Percentiles rank a stretch among this genome's conserved stretches.
phyloP scores from a whole-genome alignment of 2,329 filamentous ascomycete species.

The Tolypocladium paradoxum region DNA sequence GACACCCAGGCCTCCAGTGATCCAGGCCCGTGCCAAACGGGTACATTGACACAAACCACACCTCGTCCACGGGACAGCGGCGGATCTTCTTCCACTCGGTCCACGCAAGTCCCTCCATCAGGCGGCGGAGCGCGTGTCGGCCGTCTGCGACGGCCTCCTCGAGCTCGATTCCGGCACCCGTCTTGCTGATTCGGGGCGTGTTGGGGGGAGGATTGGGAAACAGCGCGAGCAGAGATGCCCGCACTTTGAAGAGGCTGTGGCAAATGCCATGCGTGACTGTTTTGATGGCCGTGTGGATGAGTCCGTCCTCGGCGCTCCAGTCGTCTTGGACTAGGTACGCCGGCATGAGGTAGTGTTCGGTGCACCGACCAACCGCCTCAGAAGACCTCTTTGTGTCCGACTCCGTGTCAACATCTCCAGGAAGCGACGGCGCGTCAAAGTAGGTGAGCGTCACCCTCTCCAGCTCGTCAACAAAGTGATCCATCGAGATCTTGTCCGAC shows the following conservation, averaged over 20 bases:
- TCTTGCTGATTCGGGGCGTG: background rate
- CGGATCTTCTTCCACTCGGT: slow-evolving; percentile 47
- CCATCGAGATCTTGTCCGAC: slow-evolving; percentile 12
- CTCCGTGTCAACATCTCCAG: slow-evolving; percentile 8
- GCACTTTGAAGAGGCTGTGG: slow-evolving; percentile 15
- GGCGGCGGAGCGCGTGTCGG: background rate
- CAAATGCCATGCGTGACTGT: slow-evolving; percentile 30
- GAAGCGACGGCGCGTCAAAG: slow-evolving; percentile 25
- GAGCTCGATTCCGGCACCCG: no score
- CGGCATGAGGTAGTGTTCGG: slow-evolving; percentile 30
- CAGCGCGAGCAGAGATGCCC: no score
- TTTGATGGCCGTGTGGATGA: slow-evolving; percentile 32
- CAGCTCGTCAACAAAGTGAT: slow-evolving; percentile 20
- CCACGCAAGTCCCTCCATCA: slow-evolving; percentile 46
- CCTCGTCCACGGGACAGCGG: slow-evolving; percentile 40
- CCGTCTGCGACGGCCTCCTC: background rate
- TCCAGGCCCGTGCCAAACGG: slow-evolving; percentile 44
- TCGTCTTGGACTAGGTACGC: slow-evolving; percentile 8
- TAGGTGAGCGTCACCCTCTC: no score
- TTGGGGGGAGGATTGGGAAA: no score
- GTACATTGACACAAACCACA: slow-evolving; percentile 54
- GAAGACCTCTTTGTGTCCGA: slow-evolving; percentile 24
- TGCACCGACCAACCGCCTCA: slow-evolving; percentile 30
- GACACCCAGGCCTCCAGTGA: slow-evolving; percentile 29
- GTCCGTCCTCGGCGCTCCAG: slow-evolving; percentile 29